Evolutionary conservation across 805 yeast genomes (phyloP), one percentile per base, ranked within the genome.

Genomic region (Candida boidinii): DNA sequence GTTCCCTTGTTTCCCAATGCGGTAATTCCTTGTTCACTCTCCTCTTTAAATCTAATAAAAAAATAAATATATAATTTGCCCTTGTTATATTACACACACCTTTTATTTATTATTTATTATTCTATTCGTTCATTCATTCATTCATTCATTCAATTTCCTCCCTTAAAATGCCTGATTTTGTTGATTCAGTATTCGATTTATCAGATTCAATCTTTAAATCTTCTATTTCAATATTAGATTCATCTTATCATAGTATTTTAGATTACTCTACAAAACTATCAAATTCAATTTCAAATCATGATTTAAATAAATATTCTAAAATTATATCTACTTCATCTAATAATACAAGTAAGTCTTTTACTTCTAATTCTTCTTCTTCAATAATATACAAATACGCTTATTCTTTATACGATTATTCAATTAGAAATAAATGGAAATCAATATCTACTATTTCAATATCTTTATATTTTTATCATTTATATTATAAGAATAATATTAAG

Each of bases 151-250:
- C 17, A 17, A 24, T 17, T 13, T 21, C 7, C 11, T 15, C 15
- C 11, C 7, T 17, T 2, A 26, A 16, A 12, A 45, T 45, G 50
- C 45, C 48, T 0, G 50, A 45, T 27, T 42, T 38, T 28, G 48
- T 32, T 10, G 50, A 45, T 17, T 31, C 36, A n/a, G 38, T 39
- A 11, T 45, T 45, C 34, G 48, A 45, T 14, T 9, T 40, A 4
- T 35, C 44, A 7, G 28, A 25, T 28, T 17, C 36, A 6, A 27
- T 37, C 9, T 12, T 39, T 9, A 31, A 31, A 15, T 13, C 23
- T 9, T 36, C 44, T 6, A 15, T 15, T 4, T 18, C 34, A 13
- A 29, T 42, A n/a, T 13, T 22, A 12, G 23, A 25, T 14, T n/a
- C 17, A 17, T 26, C 34, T 16, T 23, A 33, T 17, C 24, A 26